These are phyloP conservation scores for Eustoma russellianum DNA, from an alignment of 257 asterid species.

Conservation along the genomic window DNA sequence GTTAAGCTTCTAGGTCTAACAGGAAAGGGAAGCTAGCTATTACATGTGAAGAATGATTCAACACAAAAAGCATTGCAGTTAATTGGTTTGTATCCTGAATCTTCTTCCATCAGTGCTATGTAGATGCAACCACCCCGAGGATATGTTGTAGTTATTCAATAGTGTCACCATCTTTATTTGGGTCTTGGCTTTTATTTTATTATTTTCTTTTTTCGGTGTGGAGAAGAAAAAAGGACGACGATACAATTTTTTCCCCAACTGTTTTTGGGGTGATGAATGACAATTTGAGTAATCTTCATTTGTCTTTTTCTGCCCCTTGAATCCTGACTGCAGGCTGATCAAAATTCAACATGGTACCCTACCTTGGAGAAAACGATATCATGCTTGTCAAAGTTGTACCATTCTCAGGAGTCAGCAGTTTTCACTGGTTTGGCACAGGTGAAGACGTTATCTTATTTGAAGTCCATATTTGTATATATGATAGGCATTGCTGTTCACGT, in stretches of 20 bases:
- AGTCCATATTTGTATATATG: conserved; percentile 1
- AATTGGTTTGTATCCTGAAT: too few species aligned
- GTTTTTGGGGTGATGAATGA: not conserved
- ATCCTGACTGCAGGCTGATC: conserved; percentile 48
- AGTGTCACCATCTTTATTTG: not conserved
- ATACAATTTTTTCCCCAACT: not conserved
- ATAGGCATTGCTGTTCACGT: conserved; percentile 10
- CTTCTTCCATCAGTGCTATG: not conserved
- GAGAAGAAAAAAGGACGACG: too few species aligned
- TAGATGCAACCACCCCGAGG: not conserved
- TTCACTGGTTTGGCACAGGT: conserved; percentile 99
- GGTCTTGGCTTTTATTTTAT: not conserved
- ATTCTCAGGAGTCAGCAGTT: conserved; percentile 77
- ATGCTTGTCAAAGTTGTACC: conserved; percentile 82
- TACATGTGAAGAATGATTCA: too few species aligned
- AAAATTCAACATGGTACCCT: conserved; percentile 83
- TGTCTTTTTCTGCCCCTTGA: conserved; percentile 11
- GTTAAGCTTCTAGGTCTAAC: too few species aligned
- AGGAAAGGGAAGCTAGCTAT: too few species aligned
- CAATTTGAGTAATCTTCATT: conserved; percentile 3
- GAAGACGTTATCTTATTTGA: conserved; percentile 15
- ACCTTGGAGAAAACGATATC: conserved; percentile 97
- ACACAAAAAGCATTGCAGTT: too few species aligned
- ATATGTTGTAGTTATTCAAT: not conserved
- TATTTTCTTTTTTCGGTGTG: conserved; percentile 9